Base-by-base conservation (phyloP, 148 eudicot genomes). In the Rhododendron simsii region DNA sequence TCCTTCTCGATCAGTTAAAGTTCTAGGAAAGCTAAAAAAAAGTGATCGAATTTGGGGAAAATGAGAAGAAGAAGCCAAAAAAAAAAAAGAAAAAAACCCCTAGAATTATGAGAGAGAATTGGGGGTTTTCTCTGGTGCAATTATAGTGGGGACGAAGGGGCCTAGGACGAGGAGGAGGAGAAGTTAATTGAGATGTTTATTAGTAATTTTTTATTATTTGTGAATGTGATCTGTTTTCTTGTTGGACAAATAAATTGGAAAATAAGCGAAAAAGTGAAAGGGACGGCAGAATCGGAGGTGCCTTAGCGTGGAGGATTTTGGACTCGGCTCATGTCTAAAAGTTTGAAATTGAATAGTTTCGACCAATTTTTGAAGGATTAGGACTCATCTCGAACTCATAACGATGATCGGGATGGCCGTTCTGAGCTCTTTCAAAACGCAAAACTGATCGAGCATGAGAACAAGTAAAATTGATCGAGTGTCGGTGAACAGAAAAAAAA, bases 281-380 rank as follows among this genome's bases (percentile, higher is more conserved):
- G 44, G 18, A 73, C 47, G 41, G 50, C 50, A n/a, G 85, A 84
- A 71, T 71, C 85, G 79, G 28, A n/a, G 59, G 78, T 83, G 61
- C 39, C 85, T 41, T 83, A 16, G 78, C 77, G 44, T 11, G 15
- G 74, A 67, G 74, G 74, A 67, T 67, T 65, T 65, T n/a, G 33
- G 30, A 67, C 15, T 67, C 33, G 33, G 33, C 15, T 67, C 33
- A 6, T 57, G 5, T 57, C 61, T 20, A 5, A 41, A 57, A 65
- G 30, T n/a, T 65, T 9, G 30, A 30, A 63, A n/a, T 23, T 23
- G 30, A 2, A 2, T 21, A 61, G 28, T 5, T 61, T 61, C 10
- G 12, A 7, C 28, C 69, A 5, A 8, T 23, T 61, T 61, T 23
- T 37, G 12, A 21, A 21, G 69, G 71, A 65, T 65, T 65, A 2